phyloP scores from a whole-genome alignment of 441 rosid genomes.

The Isatis lusitanica region DNA sequence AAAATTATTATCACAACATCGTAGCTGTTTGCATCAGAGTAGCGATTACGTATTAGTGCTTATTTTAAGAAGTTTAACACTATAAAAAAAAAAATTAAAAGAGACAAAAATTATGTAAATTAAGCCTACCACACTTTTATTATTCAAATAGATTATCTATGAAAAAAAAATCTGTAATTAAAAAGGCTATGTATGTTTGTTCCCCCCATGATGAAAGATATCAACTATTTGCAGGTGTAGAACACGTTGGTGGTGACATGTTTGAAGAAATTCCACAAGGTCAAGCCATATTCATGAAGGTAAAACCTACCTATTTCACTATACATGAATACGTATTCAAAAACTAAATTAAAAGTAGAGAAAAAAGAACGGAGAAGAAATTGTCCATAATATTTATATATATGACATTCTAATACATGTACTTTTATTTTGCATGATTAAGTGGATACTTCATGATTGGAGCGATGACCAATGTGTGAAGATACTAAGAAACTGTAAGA shows the following conservation, averaged over 20 bases:
- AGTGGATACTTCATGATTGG: slow-evolving; percentile 3
- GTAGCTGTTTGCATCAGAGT: too few relatives aligned
- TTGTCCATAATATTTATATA: not conserved
- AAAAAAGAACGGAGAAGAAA: not conserved
- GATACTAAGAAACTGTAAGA: not conserved
- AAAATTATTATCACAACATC: too few relatives aligned
- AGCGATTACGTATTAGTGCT: not conserved
- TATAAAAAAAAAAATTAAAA: not conserved
- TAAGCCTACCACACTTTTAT: too few relatives aligned
- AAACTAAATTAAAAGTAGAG: not conserved
- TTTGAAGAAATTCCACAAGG: not conserved
- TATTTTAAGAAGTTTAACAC: not conserved
- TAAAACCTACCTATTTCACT: not conserved
- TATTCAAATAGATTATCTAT: too few relatives aligned
- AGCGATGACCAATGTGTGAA: not conserved
- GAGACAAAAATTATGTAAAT: not conserved
- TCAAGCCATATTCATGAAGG: slow-evolving; percentile 4
- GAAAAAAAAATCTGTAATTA: not conserved
- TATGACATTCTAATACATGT: not conserved
- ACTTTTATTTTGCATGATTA: not conserved
- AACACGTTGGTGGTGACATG: slow-evolving; percentile 2
- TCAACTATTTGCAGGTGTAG: not conserved
- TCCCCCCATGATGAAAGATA: not conserved
- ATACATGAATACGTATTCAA: not conserved
- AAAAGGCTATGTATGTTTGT: not conserved